Percentiles rank a stretch among this genome's conserved stretches.
Conservation (phyloP, 2,329 filamentous ascomycete species). For the Teratosphaeria zuluensis region DNA sequence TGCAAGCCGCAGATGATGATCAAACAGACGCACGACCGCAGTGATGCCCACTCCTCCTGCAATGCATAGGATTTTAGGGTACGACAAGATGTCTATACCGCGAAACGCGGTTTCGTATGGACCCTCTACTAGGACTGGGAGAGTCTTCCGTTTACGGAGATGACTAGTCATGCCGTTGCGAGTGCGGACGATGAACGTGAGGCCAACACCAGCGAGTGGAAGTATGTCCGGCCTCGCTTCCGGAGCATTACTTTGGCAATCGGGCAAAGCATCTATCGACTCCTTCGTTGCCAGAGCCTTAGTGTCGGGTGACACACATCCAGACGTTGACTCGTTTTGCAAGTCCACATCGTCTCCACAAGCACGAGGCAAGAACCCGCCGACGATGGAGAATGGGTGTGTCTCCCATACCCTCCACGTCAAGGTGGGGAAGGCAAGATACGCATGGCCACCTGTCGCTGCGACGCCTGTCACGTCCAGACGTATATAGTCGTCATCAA, state of each 20-base stretch:
- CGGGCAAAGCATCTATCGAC: not conserved
- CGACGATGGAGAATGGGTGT: slow-evolving; percentile 43
- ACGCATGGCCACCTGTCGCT: slow-evolving; percentile 30
- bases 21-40: slow-evolving; percentile 29
- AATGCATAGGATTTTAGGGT: slow-evolving; percentile 32
- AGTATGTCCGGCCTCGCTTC: not conserved
- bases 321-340: not conserved
- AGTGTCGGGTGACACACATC: not conserved
- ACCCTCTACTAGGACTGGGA: not conserved
- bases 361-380: not conserved
- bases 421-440: slow-evolving; percentile 43
- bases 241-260: not conserved
- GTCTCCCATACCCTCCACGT: slow-evolving; percentile 40
- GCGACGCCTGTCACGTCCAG: not conserved
- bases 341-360: not conserved
- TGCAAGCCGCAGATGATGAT: not conserved
- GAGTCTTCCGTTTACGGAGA: not conserved
- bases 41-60: slow-evolving; percentile 43
- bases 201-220: not conserved
- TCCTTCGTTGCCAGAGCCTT: not conserved
- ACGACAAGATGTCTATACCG: not conserved
- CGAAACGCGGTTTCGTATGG: not conserved
- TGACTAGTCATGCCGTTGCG: slow-evolving; percentile 8
- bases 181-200: not conserved
- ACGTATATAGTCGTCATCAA: not conserved